Conservation (phyloP, 164 flowering plant species). For the Stephania cephalantha region DNA sequence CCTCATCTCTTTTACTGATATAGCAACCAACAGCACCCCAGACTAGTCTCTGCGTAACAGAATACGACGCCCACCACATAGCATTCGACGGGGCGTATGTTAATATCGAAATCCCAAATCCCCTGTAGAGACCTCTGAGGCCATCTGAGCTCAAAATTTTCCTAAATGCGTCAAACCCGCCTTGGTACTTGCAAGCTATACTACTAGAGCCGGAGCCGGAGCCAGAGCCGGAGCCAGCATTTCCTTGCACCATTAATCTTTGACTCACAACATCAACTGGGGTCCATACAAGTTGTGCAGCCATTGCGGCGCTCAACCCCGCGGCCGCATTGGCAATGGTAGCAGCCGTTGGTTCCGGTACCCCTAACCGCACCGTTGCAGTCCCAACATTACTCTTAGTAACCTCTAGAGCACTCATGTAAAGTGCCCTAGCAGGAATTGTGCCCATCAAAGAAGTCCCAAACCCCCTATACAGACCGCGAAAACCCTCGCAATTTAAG, state of each 20-base stretch:
- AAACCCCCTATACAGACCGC: slow-evolving; percentile 72
- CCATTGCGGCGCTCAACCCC: slow-evolving; percentile 70
- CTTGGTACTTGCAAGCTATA: slow-evolving; percentile 29
- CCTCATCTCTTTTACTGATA: slow-evolving; percentile 26
- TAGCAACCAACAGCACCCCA: slow-evolving; percentile 52
- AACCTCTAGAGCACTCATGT: slow-evolving; percentile 73
- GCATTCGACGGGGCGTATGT: slow-evolving; percentile 92
- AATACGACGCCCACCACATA: slow-evolving; percentile 90
- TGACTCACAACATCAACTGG: slow-evolving; percentile 86
- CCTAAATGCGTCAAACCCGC: slow-evolving; percentile 68
- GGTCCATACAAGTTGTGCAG: slow-evolving; percentile 86
- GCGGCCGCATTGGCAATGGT: slow-evolving; percentile 80
- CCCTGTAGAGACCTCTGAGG: slow-evolving; percentile 60
- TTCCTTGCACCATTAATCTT: slow-evolving; percentile 74
- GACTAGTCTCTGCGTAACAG: slow-evolving; percentile 48
- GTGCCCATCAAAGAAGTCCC: slow-evolving; percentile 79
- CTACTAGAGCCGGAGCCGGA: background rate
- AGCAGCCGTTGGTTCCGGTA: slow-evolving; percentile 50
- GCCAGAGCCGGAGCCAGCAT: background rate
- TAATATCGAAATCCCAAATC: slow-evolving; percentile 77
- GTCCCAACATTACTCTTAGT: slow-evolving; percentile 67
- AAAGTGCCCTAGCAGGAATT: slow-evolving; percentile 77
- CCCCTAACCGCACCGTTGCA: slow-evolving; percentile 44
- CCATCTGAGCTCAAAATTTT: slow-evolving; percentile 56
- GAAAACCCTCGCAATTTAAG: slow-evolving; percentile 46